Evolutionary conservation across 768 basidiomycete genomes (phyloP), one percentile per base, ranked within the genome.

Genomic region (Mycena belliarum): DNA sequence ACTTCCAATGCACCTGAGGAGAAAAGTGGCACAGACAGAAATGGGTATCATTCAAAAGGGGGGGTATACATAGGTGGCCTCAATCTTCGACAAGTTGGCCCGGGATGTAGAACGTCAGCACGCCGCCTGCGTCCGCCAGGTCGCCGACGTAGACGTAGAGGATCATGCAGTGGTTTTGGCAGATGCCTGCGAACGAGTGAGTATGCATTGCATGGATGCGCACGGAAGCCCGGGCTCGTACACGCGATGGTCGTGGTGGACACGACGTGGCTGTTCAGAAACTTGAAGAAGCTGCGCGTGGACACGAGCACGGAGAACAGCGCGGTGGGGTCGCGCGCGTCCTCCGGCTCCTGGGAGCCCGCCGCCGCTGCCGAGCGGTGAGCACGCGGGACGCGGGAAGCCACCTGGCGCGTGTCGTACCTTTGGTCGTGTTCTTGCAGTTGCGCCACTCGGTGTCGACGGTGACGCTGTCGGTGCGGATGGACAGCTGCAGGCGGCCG

Each of bases 131-230:
- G 55, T 91, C 86, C 6, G 83, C 82, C 12, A 87, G 79, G 29
- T 91, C 87, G 11, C 93, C 93, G 42, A 94, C 88, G 67, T 94
- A 95, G 52, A 94, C 91, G 61, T 94, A 95, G 49, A 94, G 79
- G 63, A 95, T 94, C 57, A 91, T 79, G 67, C 91, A 94, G 61
- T 93, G 88, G 56, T 85, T 80, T 63, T 87, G 84, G 67, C 93
- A 95, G 48, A 95, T 80, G 66, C n/a, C n/a, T n/a, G n/a, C n/a
- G n/a, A n/a, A n/a, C n/a, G n/a, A n/a, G n/a, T n/a, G n/a, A n/a
- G n/a, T n/a, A n/a, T n/a, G n/a, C n/a, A n/a, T n/a, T n/a, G n/a
- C n/a, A n/a, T n/a, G n/a, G n/a, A n/a, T n/a, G n/a, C n/a, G n/a
- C n/a, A n/a, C n/a, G n/a, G n/a, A n/a, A n/a, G n/a, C n/a, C n/a